Evolutionary conservation across 495 filamentous ascomycete genomes (phyloP), one percentile per base, ranked within the genome.

Genomic region (Hyaloscypha finlandica): DNA sequence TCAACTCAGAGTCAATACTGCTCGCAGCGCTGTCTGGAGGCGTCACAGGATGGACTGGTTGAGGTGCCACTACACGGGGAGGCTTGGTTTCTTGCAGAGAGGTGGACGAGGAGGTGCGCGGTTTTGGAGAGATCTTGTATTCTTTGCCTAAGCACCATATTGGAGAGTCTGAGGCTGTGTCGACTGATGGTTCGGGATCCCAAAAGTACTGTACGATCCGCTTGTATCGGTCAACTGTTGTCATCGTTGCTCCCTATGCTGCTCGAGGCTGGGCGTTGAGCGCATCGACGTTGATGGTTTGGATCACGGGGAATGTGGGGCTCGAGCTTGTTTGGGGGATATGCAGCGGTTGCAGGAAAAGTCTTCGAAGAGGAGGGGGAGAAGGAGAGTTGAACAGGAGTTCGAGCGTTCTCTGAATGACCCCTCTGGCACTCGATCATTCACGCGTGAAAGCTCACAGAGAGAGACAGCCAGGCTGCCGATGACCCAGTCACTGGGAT

Each of bases 181-280:
- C 92, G 76, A 97, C 97, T 70, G 84, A 86, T 31, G 95, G 94
- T 70, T 94, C 89, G 0, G 94, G 93, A 69, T 98, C 96, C 92
- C 94, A 99, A 70, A 98, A 92, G 79, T 91, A 93, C 73, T 94
- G 91, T 35, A 97, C 87, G 65, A 99, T 86, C 65, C 91, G 88
- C 77, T 92, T 93, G 80, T 86, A 91, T 71, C 84, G 83, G 67
- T 84, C 83, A 73, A 90, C 81, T 60, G 78, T 83, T 53, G 82
- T 83, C 88, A 91, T 90, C 63, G 19, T 66, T 37, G 30, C 22
- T 55, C 42, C 42, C 39, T 63, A 59, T 32, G 29, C n/a, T 25
- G 9, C 39, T 39, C 12, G 25, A 54, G 30, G 35, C 19, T 30
- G 6, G 19, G 9, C 22, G 12, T 14, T 60, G 25, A 22, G n/a